phyloP scores from a whole-genome alignment of 805 yeast genomes.

The Wickerhamiella sergipiensis region DNA sequence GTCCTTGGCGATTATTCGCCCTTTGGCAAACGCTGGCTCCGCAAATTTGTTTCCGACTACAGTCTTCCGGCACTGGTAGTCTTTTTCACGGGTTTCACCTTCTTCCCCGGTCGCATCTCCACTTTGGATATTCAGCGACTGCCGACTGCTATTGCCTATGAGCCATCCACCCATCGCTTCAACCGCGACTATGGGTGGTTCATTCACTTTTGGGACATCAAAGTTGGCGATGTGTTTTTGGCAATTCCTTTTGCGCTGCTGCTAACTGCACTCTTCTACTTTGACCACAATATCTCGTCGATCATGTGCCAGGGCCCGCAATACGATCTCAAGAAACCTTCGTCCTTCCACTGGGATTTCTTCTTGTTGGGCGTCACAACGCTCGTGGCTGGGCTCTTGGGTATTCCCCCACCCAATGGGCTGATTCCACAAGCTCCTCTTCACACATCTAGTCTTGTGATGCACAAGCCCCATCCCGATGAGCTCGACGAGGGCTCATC shows the following conservation, averaged over 20 bases:
- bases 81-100: constrained; percentile 86
- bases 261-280: constrained; percentile 72
- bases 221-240: constrained; percentile 64
- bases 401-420: constrained; percentile 94
- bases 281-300: constrained; percentile 91
- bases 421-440: constrained; percentile 94
- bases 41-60: constrained; percentile 73
- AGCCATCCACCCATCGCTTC: constrained; percentile 42
- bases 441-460: constrained; percentile 63
- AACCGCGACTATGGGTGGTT: constrained; percentile 50
- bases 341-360: constrained; percentile 89
- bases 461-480: constrained; percentile 19
- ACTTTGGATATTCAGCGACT: constrained; percentile 43
- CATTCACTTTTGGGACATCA: constrained; percentile 60
- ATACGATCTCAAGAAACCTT: constrained; percentile 72
- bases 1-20: constrained; percentile 49
- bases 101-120: constrained; percentile 70
- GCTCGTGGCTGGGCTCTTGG: constrained; percentile 73
- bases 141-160: constrained; percentile 59
- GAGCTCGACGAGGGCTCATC: constrained; percentile 5
- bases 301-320: constrained; percentile 79
- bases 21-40: constrained; percentile 41
- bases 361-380: constrained; percentile 74
- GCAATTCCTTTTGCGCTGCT: constrained; percentile 89
- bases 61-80: constrained; percentile 73